Base-by-base conservation (phyloP, 1,284 basidiomycete species). In the Chalciporus sp. region DNA sequence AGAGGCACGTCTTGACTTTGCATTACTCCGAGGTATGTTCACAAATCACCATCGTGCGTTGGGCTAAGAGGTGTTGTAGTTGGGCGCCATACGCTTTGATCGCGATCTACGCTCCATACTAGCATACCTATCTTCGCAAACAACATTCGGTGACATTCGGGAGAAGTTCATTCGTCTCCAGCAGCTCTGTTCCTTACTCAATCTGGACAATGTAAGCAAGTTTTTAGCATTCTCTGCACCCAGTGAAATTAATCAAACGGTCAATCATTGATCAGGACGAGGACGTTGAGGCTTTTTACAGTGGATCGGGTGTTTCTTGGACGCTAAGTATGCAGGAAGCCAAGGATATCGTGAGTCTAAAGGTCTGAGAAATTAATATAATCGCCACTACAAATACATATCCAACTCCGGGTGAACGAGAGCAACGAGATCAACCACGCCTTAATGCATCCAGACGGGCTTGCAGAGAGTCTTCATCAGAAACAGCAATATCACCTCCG, bases 1-100 rank as follows among this genome's bases (percentile, higher is more conserved):
- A 99, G 74, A 93, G 90, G 68, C 83, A 88, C 65, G 77, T 95
- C 20, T 76, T 89, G 64, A 79, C 83, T 2, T 81, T 97, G 70
- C 87, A 84, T 66, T 98, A 93, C 68, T 92, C 92, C 12, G 96
- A 98, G 81, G 92, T 90, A 61, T 41, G 77, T 61, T 57, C 47
- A 23, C 33, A 46, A 31, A 10, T 8, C 42, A 6, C 10, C 50
- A 39, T 31, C 19, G 12, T 43, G 19, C 23, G 47, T 60, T 19
- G 35, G 12, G 7, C 53, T 59, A 42, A 70, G n/a, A 6, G 23
- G 12, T 50, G 47, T 42, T 17, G 37, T 60, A 97, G 91, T 83
- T 98, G 49, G 97, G 97, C n/a, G 95, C 95, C 2, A 89, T 99
- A 56, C 90, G 94, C 14, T 97, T 98, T 69, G 97, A 99, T 66